Evolutionary conservation across 106 monocot genomes (phyloP), one percentile per base, ranked within the genome.

Genomic region (Apostasia ramifera): DNA sequence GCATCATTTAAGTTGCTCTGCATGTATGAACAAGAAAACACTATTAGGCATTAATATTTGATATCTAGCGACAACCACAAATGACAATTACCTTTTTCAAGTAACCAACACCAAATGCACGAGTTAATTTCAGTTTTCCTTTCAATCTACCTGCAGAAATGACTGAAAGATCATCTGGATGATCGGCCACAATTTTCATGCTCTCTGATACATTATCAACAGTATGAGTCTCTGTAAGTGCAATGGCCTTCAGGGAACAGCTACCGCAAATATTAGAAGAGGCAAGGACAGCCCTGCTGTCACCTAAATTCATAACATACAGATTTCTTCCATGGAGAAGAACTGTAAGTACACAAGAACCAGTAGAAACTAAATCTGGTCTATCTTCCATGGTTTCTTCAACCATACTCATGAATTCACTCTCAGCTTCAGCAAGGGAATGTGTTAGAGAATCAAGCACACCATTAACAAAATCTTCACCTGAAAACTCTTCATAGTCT

Each of bases 71-170:
- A 1, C 6, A 41, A 39, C 1, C 10, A 79, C 9, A 62, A 55
- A 44, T 53, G 1, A 13, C 4, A 2, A 49, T 10, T 69, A 93
- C 93, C 93, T 87, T 76, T 68, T 94, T 94, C 47, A 94, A 63
- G 46, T 94, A 94, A 8, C 90, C 94, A 72, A 87, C 94, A 60
- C 94, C 94, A 81, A 94, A 73, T 61, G 94, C 94, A 80, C 85
- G 84, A 52, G 94, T 90, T 56, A 94, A 54, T 61, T 83, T 90
- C 60, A 94, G 57, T 66, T 83, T 94, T 57, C 90, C 94, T 75
- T 94, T 94, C 57, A 94, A 73, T 73, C 74, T 90, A 14, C 85
- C 85, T 51, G 66, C 69, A 65, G 58, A 65, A 1, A 94, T 75
- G 1, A 81, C 73, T 10, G 78, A 76, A 55, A 80, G 78, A 76